These are phyloP conservation scores for Cytospora piceicola DNA, from an alignment of 2,329 filamentous ascomycete genomes.

Conservation along the genomic window DNA sequence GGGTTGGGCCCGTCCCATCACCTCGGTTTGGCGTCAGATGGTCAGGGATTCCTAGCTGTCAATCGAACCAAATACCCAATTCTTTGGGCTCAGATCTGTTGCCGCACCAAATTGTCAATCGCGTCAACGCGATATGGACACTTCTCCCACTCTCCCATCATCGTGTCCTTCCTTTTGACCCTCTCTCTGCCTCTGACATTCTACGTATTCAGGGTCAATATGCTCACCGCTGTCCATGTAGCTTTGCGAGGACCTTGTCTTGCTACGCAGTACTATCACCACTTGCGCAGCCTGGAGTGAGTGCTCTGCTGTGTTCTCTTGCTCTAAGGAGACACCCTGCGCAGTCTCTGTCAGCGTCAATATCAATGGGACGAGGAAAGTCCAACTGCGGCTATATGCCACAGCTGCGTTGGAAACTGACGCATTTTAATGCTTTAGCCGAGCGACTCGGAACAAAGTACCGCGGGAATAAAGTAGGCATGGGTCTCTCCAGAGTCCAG, in stretches of 20 bases:
- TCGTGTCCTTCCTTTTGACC: background rate
- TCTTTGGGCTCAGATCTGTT: slow-evolving; percentile 17
- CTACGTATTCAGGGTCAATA: background rate
- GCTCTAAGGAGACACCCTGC: background rate
- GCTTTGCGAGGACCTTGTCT: background rate
- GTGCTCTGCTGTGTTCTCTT: background rate
- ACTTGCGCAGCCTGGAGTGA: background rate
- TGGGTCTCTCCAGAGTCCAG: slow-evolving; percentile 9
- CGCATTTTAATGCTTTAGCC: background rate
- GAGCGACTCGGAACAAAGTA: slow-evolving; percentile 13
- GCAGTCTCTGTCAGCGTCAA: background rate
- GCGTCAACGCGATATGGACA: slow-evolving; percentile 6
- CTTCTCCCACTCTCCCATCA: background rate
- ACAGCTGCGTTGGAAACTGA: background rate
- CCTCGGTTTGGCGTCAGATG: slow-evolving; percentile 25
- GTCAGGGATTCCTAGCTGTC: slow-evolving; percentile 19
- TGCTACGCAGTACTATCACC: background rate
- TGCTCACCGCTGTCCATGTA: background rate
- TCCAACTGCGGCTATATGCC: background rate
- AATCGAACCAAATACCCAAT: slow-evolving; percentile 7
- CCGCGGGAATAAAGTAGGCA: slow-evolving; percentile 15
- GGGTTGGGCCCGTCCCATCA: slow-evolving; percentile 21
- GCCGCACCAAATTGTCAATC: slow-evolving; percentile 8
- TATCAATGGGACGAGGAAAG: background rate
- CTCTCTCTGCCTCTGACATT: background rate